These are phyloP conservation scores for Penicillium maclennaniae DNA, from an alignment of 495 filamentous ascomycete species.

Conservation along the genomic window DNA sequence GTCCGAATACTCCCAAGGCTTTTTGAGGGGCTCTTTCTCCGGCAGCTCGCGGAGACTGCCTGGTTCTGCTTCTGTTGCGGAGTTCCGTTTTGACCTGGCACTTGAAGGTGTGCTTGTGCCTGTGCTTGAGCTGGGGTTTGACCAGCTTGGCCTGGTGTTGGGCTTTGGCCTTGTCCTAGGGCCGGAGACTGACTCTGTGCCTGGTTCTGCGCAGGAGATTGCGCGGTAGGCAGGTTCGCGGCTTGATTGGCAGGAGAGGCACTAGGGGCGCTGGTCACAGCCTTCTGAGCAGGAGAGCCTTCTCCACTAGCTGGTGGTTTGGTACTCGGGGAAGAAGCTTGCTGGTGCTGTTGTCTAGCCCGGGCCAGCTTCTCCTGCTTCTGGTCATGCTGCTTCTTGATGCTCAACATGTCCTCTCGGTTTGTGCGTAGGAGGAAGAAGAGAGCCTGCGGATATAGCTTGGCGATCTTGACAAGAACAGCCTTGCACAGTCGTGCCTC, in stretches of 20 bases:
- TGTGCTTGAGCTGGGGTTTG: constrained; percentile 25
- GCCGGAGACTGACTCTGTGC: not conserved
- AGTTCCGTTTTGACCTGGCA: constrained; percentile 37
- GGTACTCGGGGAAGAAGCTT: constrained; percentile 43
- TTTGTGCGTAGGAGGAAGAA: constrained; percentile 93
- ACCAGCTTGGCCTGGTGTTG: constrained; percentile 28
- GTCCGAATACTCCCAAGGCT: constrained; percentile 93
- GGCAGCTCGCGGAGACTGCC: constrained; percentile 18
- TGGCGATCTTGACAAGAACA: constrained; percentile 89
- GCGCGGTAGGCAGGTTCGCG: constrained; percentile 31
- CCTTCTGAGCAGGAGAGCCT: constrained; percentile 39
- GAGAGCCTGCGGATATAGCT: constrained; percentile 86
- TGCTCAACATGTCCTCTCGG: constrained; percentile 87
- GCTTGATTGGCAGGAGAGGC: constrained; percentile 30
- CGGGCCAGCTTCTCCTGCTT: constrained; percentile 64
- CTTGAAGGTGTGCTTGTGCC: constrained; percentile 36
- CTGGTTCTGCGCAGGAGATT: constrained; percentile 22
- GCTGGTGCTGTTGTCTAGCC: constrained; percentile 35
- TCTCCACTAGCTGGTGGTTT: constrained; percentile 55
- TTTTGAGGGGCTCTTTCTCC: constrained; percentile 55
- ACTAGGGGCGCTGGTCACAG: constrained; percentile 28
- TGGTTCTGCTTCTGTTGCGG: constrained; percentile 29
- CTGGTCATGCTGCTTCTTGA: constrained; percentile 81
- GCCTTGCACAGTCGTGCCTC: constrained; percentile 81
- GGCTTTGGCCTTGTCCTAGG: constrained; percentile 21